Percentiles rank a stretch among this genome's conserved stretches.
Conservation (phyloP, 2,329 filamentous ascomycete species). For the Paraphoma sp. region DNA sequence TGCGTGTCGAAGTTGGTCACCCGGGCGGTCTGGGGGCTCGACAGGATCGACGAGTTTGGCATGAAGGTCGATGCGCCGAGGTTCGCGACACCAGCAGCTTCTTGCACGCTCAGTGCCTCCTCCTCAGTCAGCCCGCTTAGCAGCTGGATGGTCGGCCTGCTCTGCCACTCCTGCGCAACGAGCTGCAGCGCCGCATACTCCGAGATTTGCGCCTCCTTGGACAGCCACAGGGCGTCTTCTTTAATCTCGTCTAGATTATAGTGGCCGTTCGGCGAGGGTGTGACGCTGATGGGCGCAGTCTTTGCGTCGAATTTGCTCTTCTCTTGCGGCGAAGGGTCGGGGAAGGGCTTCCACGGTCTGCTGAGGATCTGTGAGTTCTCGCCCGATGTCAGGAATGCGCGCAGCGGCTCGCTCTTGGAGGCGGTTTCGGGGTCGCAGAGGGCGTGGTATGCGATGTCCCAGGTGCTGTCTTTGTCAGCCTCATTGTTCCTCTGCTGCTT, state of each 20-base stretch:
- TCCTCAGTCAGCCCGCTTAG: constrained; percentile 76
- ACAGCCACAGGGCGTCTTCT: constrained; percentile 84
- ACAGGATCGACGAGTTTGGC: constrained; percentile 52
- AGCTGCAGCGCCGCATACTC: constrained; percentile 83
- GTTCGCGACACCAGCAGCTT: constrained; percentile 72
- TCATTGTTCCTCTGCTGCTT: neutral
- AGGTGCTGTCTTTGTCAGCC: constrained; percentile 62
- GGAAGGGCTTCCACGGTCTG: constrained; percentile 72
- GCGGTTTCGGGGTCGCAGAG: constrained; percentile 58
- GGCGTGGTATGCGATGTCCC: constrained; percentile 63
- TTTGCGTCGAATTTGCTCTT: constrained; percentile 80
- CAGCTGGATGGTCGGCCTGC: constrained; percentile 75
- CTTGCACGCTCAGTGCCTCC: constrained; percentile 77
- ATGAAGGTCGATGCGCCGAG: constrained; percentile 60
- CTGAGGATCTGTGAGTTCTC: constrained; percentile 73
- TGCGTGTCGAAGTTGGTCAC: constrained; percentile 63
- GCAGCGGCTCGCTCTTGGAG: constrained; percentile 51
- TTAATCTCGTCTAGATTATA: constrained; percentile 83
- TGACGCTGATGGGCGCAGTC: constrained; percentile 85
- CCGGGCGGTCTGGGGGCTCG: constrained; percentile 29
- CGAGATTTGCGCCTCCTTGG: constrained; percentile 77
- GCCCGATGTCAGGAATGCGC: constrained; percentile 73
- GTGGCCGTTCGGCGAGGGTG: constrained; percentile 69
- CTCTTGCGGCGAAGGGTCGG: constrained; percentile 65
- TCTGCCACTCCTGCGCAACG: constrained; percentile 83